Evolutionary conservation across 2,329 filamentous ascomycete genomes (phyloP), one percentile per base, ranked within the genome.

Genomic region (Scorias spongiosa): DNA sequence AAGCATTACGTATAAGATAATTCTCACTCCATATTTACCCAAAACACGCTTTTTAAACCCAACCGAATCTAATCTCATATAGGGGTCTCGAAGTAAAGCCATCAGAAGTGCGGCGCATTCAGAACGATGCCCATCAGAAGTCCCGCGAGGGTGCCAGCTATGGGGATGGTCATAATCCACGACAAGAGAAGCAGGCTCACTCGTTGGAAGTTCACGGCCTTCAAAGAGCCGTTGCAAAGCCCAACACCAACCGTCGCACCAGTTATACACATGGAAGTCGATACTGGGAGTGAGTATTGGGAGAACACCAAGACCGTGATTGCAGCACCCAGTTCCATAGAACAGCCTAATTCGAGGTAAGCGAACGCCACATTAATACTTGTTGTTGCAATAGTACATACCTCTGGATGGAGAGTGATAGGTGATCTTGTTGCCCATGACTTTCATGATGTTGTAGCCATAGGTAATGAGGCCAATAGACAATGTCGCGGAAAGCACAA

Each of bases 271-370:
- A 79, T 76, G 0, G 76, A 78, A 1, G 77, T 81, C 2, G 75
- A 79, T 29, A 81, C 69, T 2, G 77, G 77, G 2, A 81, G 70
- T 43, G 71, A 66, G 28, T 80, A 68, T 45, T 75, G 74, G 1
- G 78, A 79, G 42, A 77, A 77, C 51, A 81, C 58, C 43, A 81
- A 71, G 49, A 82, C 69, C 15, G 78, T 80, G 50, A 76, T 68
- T 29, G 75, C 75, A 20, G 72, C 70, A 30, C 74, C 76, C 41
- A 79, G 65, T 58, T 78, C 75, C 71, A 76, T 75, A 32, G 67
- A 72, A 61, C 71, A 75, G 40, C 75, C 75, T 36, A 5, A 4
- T 3, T 26, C 7, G 20, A 7, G 20, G 20, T 26, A 26, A 26
- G 20, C 20, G 20, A 26, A 26, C 20, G 20, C 20, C 20, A 26